These are phyloP conservation scores for Endothia cerciana DNA, from an alignment of 2,329 filamentous ascomycete genomes.

Conservation along the genomic window DNA sequence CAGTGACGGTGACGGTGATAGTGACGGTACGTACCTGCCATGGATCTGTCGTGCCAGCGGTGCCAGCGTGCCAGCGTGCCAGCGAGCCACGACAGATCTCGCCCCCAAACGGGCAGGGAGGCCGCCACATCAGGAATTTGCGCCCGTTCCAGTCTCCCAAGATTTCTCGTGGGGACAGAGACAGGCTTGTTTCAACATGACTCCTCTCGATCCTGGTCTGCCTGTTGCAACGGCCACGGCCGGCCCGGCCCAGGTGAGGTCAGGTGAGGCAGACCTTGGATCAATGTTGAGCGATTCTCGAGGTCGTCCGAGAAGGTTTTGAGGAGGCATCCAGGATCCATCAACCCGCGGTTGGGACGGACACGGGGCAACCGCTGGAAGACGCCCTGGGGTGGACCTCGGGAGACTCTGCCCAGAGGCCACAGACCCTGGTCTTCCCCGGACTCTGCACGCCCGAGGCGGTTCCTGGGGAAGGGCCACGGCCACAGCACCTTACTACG, in stretches of 20 bases:
- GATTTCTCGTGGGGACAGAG: neutral
- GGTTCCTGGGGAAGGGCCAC: constrained; percentile 6
- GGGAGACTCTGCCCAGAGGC: neutral
- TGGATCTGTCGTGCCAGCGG: neutral
- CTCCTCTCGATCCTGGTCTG: neutral
- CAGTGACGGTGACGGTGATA: neutral
- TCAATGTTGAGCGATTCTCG: too few relatives aligned
- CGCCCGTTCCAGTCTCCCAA: neutral
- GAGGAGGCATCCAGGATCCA: too few relatives aligned
- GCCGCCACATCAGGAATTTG: neutral
- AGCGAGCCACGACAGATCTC: constrained; percentile 1
- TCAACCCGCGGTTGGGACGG: too few relatives aligned
- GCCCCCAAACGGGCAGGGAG: neutral
- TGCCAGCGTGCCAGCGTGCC: neutral
- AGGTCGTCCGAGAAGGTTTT: too few relatives aligned
- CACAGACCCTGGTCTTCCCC: constrained; percentile 12
- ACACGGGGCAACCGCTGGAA: too few relatives aligned
- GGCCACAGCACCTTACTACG: neutral
- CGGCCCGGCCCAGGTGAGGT: neutral
- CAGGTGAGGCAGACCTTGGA: neutral
- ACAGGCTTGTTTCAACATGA: constrained; percentile 11
- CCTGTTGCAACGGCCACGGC: neutral
- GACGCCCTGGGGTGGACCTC: too few relatives aligned
- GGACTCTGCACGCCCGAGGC: constrained; percentile 11
- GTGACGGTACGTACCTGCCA: neutral